Percentiles rank a stretch among this genome's conserved stretches.
Evolutionary conservation across 2,329 filamentous ascomycete genomes (phyloP).

Genomic region (Cytospora piceicola): DNA sequence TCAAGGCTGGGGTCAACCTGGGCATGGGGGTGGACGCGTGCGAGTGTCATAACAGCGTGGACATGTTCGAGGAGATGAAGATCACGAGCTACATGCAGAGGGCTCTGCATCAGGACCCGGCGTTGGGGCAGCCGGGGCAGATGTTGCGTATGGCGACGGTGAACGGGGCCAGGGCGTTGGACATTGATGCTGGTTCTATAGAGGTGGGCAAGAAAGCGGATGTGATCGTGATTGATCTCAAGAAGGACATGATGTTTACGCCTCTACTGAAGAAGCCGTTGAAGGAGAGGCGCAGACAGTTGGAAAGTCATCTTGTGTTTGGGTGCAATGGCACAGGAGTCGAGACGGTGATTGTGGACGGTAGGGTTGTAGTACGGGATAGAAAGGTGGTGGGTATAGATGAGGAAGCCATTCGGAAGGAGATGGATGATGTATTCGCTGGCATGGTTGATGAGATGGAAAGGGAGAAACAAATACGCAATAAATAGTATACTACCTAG

Average conservation of each 20-base stretch:
- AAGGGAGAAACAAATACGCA: neutral
- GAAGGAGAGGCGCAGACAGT: conserved; percentile 27
- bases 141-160: conserved; percentile 35
- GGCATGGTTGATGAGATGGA: conserved; percentile 30
- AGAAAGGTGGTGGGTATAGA: conserved; percentile 35
- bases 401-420: conserved; percentile 32
- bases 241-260: conserved; percentile 37
- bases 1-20: conserved; percentile 33
- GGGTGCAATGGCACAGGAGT: conserved; percentile 36
- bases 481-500: neutral
- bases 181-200: conserved; percentile 33
- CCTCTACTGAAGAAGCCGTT: conserved; percentile 29
- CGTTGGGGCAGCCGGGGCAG: conserved; percentile 30
- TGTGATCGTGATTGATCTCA: conserved; percentile 35
- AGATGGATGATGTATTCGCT: conserved; percentile 33
- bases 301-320: conserved; percentile 35
- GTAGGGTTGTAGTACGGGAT: conserved; percentile 32
- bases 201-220: conserved; percentile 35
- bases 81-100: conserved; percentile 35
- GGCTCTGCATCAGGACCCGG: conserved; percentile 31
- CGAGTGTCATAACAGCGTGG: conserved; percentile 36
- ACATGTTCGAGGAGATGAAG: conserved; percentile 38
- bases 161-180: conserved; percentile 34
- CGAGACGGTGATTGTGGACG: conserved; percentile 35
- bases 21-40: conserved; percentile 35